These are phyloP conservation scores for Cenococcum geophilum DNA, from an alignment of 495 filamentous ascomycete genomes.

Conservation along the genomic window DNA sequence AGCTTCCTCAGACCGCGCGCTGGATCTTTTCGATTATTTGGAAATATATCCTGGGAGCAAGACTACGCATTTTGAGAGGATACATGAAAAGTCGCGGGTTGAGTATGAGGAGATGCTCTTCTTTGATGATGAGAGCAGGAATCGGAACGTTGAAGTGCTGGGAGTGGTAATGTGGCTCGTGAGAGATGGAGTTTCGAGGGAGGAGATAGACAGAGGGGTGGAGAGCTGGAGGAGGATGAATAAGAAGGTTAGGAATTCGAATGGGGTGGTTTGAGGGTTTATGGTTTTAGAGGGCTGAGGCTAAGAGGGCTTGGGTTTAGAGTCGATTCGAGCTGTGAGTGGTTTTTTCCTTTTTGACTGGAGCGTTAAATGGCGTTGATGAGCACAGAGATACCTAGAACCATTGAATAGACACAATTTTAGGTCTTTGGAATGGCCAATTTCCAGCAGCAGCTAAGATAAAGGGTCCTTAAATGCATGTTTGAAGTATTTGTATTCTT, in stretches of 20 bases:
- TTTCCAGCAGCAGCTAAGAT: too few species aligned
- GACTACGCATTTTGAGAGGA: constrained; percentile 69
- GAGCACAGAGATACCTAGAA: too few species aligned
- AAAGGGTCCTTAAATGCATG: too few species aligned
- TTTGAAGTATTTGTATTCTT: too few species aligned
- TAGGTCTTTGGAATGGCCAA: too few species aligned
- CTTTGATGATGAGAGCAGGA: constrained; percentile 89
- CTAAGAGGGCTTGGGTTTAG: too few species aligned
- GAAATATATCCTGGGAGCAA: constrained; percentile 91
- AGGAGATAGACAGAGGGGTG: constrained; percentile 10
- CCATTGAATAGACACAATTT: too few species aligned
- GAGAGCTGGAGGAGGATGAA: constrained; percentile 14
- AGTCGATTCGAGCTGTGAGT: too few species aligned
- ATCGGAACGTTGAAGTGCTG: constrained; percentile 70
- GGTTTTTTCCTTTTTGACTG: too few species aligned
- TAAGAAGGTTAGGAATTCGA: constrained; percentile 12
- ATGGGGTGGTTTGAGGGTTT: constrained; percentile 1
- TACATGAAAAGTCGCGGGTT: constrained; percentile 61
- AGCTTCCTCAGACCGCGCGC: constrained; percentile 39
- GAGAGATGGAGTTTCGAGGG: constrained; percentile 63
- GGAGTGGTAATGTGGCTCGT: constrained; percentile 82
- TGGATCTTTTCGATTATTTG: constrained; percentile 75
- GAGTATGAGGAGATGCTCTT: constrained; percentile 84
- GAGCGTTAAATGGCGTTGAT: too few species aligned
- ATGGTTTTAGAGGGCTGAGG: background rate